Evolutionary conservation across 2,329 filamentous ascomycete genomes (phyloP).

Genomic region (Pyrenophora graminea): DNA sequence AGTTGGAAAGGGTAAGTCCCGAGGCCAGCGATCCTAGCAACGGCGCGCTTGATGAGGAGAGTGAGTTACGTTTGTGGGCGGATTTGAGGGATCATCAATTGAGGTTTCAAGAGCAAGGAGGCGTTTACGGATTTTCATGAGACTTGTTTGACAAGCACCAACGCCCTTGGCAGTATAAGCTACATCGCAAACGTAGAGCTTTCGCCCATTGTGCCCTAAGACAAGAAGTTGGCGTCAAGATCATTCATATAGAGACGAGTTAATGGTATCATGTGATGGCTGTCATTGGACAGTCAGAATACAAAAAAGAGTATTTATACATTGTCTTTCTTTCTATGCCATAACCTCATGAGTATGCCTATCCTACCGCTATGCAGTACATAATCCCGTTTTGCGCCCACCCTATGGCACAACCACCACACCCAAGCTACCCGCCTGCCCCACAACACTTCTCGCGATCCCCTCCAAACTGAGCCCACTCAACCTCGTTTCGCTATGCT

Average conservation of each 20-base stretch:
- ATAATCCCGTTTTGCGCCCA: not conserved
- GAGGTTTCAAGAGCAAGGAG: constrained; percentile 69
- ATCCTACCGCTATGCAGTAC: not conserved
- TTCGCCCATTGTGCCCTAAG: too few relatives aligned
- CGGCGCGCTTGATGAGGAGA: constrained; percentile 65
- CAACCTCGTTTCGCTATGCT: constrained; percentile 60
- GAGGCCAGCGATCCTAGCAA: constrained; percentile 37
- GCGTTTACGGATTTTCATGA: constrained; percentile 51
- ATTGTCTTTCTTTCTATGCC: not conserved
- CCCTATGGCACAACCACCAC: constrained; percentile 54
- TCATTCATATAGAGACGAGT: too few relatives aligned
- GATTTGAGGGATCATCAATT: constrained; percentile 78
- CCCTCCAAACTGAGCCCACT: constrained; percentile 81
- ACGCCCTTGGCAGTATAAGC: too few relatives aligned
- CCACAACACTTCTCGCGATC: constrained; percentile 71
- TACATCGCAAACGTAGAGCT: too few relatives aligned
- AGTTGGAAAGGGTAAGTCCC: constrained; percentile 68
- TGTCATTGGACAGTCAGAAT: too few relatives aligned
- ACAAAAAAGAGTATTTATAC: too few relatives aligned
- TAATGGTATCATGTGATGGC: too few relatives aligned
- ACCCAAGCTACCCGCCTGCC: constrained; percentile 56
- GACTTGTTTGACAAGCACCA: not conserved
- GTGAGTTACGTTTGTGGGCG: constrained; percentile 77
- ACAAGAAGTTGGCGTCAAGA: too few relatives aligned
- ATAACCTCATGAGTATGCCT: too few relatives aligned